Base-by-base conservation (phyloP, 805 yeast species). In the Yamadazyma phyllophila region DNA sequence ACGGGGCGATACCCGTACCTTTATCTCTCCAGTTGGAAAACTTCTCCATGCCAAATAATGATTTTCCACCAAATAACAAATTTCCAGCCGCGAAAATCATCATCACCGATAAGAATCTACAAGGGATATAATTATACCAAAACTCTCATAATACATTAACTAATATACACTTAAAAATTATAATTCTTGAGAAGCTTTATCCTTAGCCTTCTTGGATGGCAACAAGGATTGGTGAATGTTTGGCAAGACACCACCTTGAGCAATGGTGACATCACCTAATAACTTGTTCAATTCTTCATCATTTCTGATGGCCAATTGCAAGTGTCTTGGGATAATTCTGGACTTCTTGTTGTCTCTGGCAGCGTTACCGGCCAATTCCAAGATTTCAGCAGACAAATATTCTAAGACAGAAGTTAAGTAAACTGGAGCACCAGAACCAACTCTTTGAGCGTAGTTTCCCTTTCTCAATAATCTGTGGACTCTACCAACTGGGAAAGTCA, bases 401-500 rank as follows among this genome's bases (percentile, higher is more conserved):
- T 92, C 98, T 63, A 92, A 80, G 48, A 92, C 97, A 46, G 98
- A 96, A 59, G 98, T 91, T 68, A 92, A 81, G 78, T 91, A 92
- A 55, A 92, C 92, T 77, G 98, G 97, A 64, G 98, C 97, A 83
- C 96, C 97, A 59, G 97, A 90, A 82, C 98, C 97, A 62, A 92
- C 85, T 80, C 98, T 85, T 78, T 91, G 96, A 66, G 97, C 96
- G 79, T 92, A 88, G 85, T 91, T 88, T 71, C 96, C 97, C 77
- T 86, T 89, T 83, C 96, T 88, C 67, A 92, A 77, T 62, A 91
- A 81, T 78, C 97, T 85, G 81, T 92, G 97, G 61, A 92, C 94
- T 84, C 98, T 91, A 74, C 98, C 98, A 59, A 92, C 98, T 78
- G 98, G 98, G 95, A 92, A 92, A 63, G 96, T 88, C 68, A 92